Percentiles rank a stretch among this genome's conserved stretches.
Evolutionary conservation across 2,329 filamentous ascomycete species (phyloP).

Genomic region (Scedosporium apiospermum): DNA sequence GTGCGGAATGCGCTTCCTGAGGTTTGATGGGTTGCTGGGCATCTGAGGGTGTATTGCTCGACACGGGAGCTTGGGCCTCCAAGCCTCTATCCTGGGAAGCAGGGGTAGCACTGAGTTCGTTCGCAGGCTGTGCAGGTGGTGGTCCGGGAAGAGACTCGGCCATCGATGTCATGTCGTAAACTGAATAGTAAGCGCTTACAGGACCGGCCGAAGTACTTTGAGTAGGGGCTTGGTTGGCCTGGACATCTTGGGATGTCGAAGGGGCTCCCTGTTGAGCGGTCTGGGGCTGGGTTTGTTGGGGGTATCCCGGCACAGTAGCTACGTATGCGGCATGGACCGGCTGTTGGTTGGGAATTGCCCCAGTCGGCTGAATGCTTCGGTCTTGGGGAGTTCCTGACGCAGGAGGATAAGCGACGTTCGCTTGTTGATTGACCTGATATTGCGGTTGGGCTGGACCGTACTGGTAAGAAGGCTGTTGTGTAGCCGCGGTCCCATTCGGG

Average conservation of each 20-base stretch:
- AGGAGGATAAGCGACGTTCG: neutral
- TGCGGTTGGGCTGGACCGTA: neutral
- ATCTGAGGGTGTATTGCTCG: neutral
- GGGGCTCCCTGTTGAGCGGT: neutral
- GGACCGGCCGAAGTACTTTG: neutral
- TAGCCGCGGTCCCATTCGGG: neutral
- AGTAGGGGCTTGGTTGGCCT: neutral
- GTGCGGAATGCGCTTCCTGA: neutral
- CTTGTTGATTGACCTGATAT: neutral
- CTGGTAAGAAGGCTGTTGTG: neutral
- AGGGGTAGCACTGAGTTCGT: neutral
- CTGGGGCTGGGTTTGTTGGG: neutral
- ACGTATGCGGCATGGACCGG: neutral
- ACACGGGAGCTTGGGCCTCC: neutral
- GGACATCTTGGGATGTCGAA: neutral
- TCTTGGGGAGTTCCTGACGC: neutral
- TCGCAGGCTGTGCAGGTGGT: neutral
- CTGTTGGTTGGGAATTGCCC: neutral
- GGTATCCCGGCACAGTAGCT: neutral
- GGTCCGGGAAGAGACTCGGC: slow-evolving; percentile 6
- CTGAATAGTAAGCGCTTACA: neutral
- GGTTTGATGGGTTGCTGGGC: neutral
- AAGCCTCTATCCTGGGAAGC: neutral
- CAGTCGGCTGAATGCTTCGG: neutral
- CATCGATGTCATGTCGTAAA: slow-evolving; percentile 7